Evolutionary conservation across 768 basidiomycete genomes (phyloP), one percentile per base, ranked within the genome.

Genomic region (Pleurotus sapidus): DNA sequence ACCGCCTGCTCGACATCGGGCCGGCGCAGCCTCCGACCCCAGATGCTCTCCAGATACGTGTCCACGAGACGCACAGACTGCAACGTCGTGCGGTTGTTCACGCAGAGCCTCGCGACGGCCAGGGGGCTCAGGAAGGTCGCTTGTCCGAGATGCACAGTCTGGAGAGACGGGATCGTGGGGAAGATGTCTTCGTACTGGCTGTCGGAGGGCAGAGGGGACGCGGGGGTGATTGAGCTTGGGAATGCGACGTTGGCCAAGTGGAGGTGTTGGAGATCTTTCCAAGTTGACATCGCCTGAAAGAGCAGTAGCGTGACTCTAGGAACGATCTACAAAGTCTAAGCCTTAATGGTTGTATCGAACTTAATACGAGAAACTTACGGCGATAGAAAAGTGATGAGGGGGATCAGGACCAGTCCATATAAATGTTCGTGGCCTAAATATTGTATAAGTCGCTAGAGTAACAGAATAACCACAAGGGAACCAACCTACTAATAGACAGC

Each of bases 391-490:
- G 61, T 86, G 81, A 57, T 86, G 83, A 11, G 77, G 78, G 23
- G 84, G 83, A 62, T 84, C 83, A 3, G 82, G 83, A 3, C 83
- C 81, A n/a, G 71, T 78, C 86, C 86, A 86, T 18, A 68, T 68
- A 61, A 85, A 84, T 18, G 60, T 65, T 46, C 67, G 69, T 34
- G 82, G 83, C 51, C 82, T 82, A 56, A 8, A 39, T 24, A 47
- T 27, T 39, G 27, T 23, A 12, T 37, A 63, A 43, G 20, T 8
- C 42, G 15, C 42, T 25, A n/a, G 4, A 25, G 30, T 27, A 59
- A 37, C 17, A 25, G 17, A 24, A 6, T 25, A 25, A 5, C 5
- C 12, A 43, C 20, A 38, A 17, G 11, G 45, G 24, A 12, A 61
- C 77, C 69, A 61, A 78, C 78, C 73, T 73, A 14, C 72, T 66